Evolutionary conservation across 2,329 filamentous ascomycete species (phyloP), one percentile per base, ranked within the genome.

Genomic region (Raffaelea albimanens): DNA sequence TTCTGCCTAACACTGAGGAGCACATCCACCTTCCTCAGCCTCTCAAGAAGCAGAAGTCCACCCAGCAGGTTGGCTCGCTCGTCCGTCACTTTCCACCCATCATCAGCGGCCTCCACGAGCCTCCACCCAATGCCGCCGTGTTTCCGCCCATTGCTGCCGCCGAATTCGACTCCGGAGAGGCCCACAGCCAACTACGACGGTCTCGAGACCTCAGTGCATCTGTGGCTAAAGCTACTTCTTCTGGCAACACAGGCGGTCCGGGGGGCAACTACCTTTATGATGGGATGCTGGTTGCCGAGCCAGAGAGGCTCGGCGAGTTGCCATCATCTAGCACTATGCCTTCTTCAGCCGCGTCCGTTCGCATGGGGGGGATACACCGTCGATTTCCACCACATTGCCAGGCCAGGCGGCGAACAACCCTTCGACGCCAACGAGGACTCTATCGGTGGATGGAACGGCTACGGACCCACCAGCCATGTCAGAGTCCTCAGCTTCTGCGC

Each of bases 11-110:
- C 48, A 79, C 80, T 53, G 80, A 83, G 49, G 78, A 82, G 52
- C 77, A 80, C 52, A 71, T 81, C 34, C 78, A 82, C 58, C 66
- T 83, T 16, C 80, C 80, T 1, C 77, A 82, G 56, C 79, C 78
- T 3, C 67, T 78, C 43, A 82, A 82, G 66, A 82, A 82, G 58
- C 77, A 79, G 55, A 82, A 78, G 58, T 73, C 78, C 3, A 67
- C 71, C 13, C 72, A 75, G 52, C 73, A 77, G 55, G 65, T 70
- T 5, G 50, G 47, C 5, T 38, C 53, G 1, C 40, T 50, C 20
- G 44, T 34, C 49, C 53, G 51, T 20, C 71, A 73, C 44, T 75
- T 80, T 58, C 80, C 80, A 9, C 79, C 79, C 46, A 83, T 83
- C 52, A 82, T 83, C 59, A 80, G 79, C 51, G 79, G 78, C 44